Percentiles rank a stretch among this genome's conserved stretches.
Conservation (phyloP, 805 yeast genomes). For the Saitoella complicata region DNA sequence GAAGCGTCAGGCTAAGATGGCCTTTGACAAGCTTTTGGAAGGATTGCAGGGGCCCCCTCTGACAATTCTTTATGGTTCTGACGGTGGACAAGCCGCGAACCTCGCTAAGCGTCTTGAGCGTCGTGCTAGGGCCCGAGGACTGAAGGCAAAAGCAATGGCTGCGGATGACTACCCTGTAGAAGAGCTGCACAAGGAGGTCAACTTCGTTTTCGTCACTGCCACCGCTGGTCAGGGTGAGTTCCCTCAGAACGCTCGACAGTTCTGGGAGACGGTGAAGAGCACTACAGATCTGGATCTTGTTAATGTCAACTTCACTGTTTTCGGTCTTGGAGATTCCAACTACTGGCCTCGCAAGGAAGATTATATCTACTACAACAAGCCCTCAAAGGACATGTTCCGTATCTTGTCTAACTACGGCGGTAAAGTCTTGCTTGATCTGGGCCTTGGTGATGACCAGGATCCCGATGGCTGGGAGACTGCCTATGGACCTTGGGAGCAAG, state of each 20-base stretch:
- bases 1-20: conserved; percentile 52
- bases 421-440: conserved; percentile 52
- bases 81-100: conserved; percentile 75
- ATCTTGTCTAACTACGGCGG: conserved; percentile 60
- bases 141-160: conserved; percentile 46
- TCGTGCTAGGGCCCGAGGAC: conserved; percentile 67
- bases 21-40: conserved; percentile 60
- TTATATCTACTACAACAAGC: conserved; percentile 84
- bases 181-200: conserved; percentile 54
- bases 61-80: conserved; percentile 74
- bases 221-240: conserved; percentile 82
- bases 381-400: conserved; percentile 55
- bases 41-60: conserved; percentile 88
- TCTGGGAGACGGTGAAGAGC: conserved; percentile 57
- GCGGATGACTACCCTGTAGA: conserved; percentile 62
- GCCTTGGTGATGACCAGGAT: conserved; percentile 93
- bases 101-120: conserved; percentile 65
- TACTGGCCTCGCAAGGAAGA: conserved; percentile 98
- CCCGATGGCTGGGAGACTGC: conserved; percentile 91
- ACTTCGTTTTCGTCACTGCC: conserved; percentile 52
- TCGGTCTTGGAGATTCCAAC: conserved; percentile 67
- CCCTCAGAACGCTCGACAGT: conserved; percentile 63
- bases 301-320: conserved; percentile 40
- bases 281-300: conserved; percentile 51
- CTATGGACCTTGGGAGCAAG: conserved; percentile 73